Percentiles rank a stretch among this genome's conserved stretches.
These are phyloP conservation scores for Pythium biforme DNA, from an alignment of 352 stramenopile species.

Conservation along the genomic window DNA sequence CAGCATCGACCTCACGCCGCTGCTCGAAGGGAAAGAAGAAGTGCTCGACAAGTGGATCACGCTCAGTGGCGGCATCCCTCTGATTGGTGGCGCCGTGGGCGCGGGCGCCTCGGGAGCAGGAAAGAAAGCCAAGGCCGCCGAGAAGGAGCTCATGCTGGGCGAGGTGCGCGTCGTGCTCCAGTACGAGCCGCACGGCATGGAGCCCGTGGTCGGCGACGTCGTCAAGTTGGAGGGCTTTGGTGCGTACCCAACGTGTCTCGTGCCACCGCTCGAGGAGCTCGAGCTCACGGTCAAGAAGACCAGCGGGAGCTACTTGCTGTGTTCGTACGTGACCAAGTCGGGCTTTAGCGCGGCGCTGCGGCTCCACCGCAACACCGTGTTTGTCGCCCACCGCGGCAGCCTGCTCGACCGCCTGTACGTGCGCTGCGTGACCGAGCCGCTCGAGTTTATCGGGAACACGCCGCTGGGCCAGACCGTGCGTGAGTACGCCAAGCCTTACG, in stretches of 20 bases:
- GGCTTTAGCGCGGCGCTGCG: conserved; percentile 61
- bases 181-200: conserved; percentile 79
- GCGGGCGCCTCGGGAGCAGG: no score
- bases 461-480: conserved; percentile 57
- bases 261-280: conserved; percentile 62
- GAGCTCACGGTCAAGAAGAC: conserved; percentile 82
- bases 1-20: conserved; percentile 58
- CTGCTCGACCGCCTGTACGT: conserved; percentile 72
- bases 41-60: conserved; percentile 80
- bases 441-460: conserved; percentile 69
- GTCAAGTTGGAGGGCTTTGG: conserved; percentile 81
- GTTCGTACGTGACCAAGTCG: conserved; percentile 62
- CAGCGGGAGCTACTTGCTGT: conserved; percentile 77
- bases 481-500: conserved; percentile 58
- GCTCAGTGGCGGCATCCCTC: conserved; percentile 44
- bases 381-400: conserved; percentile 71
- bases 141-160: conserved; percentile 55
- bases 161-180: conserved; percentile 77
- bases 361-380: conserved; percentile 78
- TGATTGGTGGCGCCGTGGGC: conserved; percentile 13
- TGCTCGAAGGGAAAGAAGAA: conserved; percentile 76
- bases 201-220: conserved; percentile 65
- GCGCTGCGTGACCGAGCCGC: conserved; percentile 57
- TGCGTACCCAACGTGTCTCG: conserved; percentile 61
- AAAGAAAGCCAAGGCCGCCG: conserved; percentile 34